A percentile compares a stretch with the other conserved stretches of the same genome.
Conservation (phyloP, 169 alveolate genomes). For the Babesia sp. region DNA sequence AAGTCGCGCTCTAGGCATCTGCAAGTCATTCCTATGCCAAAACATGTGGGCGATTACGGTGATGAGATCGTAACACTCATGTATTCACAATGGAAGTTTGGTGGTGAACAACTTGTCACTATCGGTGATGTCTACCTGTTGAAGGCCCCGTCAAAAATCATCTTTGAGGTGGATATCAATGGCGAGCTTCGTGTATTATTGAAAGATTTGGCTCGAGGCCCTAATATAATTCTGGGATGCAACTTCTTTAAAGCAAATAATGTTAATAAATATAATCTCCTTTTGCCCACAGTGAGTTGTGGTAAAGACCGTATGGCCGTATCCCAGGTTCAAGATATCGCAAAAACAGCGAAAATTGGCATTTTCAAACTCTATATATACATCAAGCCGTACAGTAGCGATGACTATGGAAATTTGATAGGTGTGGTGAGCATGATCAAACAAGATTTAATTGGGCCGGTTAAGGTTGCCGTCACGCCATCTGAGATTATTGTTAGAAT, state of each 20-base stretch:
- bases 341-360: not conserved
- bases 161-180: not conserved
- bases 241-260: not conserved
- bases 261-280: not conserved
- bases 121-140: constrained; percentile 1
- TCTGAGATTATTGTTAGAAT: not conserved
- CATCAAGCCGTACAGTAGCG: not conserved
- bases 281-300: constrained; percentile 4
- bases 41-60: not conserved
- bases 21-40: no score
- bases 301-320: constrained; percentile 10
- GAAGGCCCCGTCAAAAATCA: not conserved
- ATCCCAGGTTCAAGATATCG: not conserved
- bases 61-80: not conserved
- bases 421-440: not conserved
- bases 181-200: constrained; percentile 4
- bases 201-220: constrained; percentile 15
- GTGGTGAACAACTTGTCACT: no score
- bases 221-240: not conserved
- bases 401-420: not conserved
- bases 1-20: no score
- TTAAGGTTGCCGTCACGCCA: not conserved
- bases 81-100: no score
- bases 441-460: not conserved
- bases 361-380: not conserved